Evolutionary conservation across 2,329 filamentous ascomycete species (phyloP).

Genomic region (Monilinia polystroma): DNA sequence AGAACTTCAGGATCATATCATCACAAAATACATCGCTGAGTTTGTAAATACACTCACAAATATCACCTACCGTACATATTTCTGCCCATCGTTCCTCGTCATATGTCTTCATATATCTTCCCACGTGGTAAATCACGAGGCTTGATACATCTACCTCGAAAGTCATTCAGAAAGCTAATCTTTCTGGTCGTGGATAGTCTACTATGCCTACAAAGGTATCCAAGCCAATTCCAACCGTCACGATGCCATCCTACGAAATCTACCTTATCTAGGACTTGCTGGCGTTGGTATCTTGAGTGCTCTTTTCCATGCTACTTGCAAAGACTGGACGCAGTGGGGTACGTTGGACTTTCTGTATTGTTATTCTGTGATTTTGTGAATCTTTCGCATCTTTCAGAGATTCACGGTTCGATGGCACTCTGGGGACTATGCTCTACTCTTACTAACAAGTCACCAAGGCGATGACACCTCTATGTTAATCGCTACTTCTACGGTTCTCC

Average conservation of each 20-base stretch:
- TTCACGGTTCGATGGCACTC: not conserved
- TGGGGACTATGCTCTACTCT: not conserved
- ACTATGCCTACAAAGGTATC: slow-evolving; percentile 39
- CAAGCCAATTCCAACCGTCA: slow-evolving; percentile 33
- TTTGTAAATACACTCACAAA: slow-evolving; percentile 55
- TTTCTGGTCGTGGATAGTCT: slow-evolving; percentile 25
- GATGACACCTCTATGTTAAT: slow-evolving; percentile 62
- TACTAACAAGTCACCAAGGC: slow-evolving; percentile 42
- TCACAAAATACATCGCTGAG: slow-evolving; percentile 53
- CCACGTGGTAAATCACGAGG: slow-evolving; percentile 23
- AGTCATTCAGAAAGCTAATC: not conserved
- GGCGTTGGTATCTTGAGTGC: slow-evolving; percentile 45
- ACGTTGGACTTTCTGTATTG: slow-evolving; percentile 25
- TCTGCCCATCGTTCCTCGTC: slow-evolving; percentile 16
- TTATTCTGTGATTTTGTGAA: not conserved
- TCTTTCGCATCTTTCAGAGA: not conserved
- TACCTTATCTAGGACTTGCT: slow-evolving; percentile 46
- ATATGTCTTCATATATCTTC: slow-evolving; percentile 20
- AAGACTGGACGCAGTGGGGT: slow-evolving; percentile 50
- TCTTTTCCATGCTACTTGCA: slow-evolving; percentile 47
- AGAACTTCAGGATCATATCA: slow-evolving; percentile 50
- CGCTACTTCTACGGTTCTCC: slow-evolving; percentile 52
- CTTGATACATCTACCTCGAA: not conserved
- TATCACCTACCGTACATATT: slow-evolving; percentile 47
- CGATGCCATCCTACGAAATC: slow-evolving; percentile 38